These are phyloP conservation scores for Fusarium multiceps DNA, from an alignment of 2,329 filamentous ascomycete species.

Conservation along the genomic window DNA sequence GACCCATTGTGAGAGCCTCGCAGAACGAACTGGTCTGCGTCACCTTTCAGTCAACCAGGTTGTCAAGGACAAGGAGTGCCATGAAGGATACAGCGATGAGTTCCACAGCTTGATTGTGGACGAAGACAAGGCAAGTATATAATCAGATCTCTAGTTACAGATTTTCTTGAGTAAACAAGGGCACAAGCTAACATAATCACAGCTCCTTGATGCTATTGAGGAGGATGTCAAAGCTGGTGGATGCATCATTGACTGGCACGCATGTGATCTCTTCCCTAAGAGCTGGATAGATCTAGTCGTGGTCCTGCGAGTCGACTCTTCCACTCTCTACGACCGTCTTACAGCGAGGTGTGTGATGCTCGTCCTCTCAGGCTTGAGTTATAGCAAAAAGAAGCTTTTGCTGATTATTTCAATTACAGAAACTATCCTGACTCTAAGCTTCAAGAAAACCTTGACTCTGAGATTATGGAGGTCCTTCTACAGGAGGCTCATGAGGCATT, in stretches of 20 bases:
- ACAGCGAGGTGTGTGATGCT: conserved; percentile 68
- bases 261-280: conserved; percentile 92
- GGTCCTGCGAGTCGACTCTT: conserved; percentile 85
- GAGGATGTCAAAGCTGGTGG: conserved; percentile 82
- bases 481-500: conserved; percentile 92
- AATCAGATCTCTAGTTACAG: background rate
- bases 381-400: background rate
- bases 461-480: conserved; percentile 95
- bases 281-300: conserved; percentile 96
- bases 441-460: conserved; percentile 94
- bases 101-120: conserved; percentile 92
- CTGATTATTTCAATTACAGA: conserved; percentile 53
- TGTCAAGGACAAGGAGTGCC: conserved; percentile 87
- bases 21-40: conserved; percentile 78
- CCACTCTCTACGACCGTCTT: conserved; percentile 85
- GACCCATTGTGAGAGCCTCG: conserved; percentile 86
- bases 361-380: background rate
- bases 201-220: conserved; percentile 91
- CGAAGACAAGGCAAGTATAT: conserved; percentile 83
- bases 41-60: conserved; percentile 92
- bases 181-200: conserved; percentile 21
- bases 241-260: conserved; percentile 96
- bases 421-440: conserved; percentile 88
- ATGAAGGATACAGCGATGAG: conserved; percentile 89
- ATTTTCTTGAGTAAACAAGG: background rate